These are phyloP conservation scores for Setaria viridis DNA, from an alignment of 202 grass and related monocot genomes.

Conservation along the genomic window DNA sequence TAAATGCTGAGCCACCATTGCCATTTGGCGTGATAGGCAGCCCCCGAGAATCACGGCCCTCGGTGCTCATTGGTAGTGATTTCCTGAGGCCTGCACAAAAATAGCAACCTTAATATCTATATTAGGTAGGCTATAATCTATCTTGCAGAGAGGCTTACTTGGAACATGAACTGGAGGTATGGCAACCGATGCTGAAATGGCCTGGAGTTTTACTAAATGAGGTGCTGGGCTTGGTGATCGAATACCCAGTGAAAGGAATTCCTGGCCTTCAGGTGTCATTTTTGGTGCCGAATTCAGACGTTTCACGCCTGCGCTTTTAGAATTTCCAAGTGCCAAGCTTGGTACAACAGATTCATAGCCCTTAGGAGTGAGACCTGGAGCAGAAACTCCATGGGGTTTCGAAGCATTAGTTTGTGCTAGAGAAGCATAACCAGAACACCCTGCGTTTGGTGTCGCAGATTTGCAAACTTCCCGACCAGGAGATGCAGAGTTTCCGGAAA, in stretches of 20 bases:
- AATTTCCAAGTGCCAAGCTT: slow-evolving; percentile 50
- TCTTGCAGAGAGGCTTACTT: slow-evolving; percentile 30
- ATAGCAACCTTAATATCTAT: not conserved
- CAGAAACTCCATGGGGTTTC: slow-evolving; percentile 24
- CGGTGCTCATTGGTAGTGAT: not conserved
- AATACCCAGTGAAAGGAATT: slow-evolving; percentile 58
- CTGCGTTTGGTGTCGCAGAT: slow-evolving; percentile 21
- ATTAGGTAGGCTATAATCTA: slow-evolving; percentile 1
- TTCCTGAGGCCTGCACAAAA: slow-evolving; percentile 35
- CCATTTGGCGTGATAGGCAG: slow-evolving; percentile 33
- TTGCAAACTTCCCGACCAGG: slow-evolving; percentile 30
- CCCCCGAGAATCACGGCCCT: slow-evolving; percentile 30
- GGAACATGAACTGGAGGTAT: not conserved
- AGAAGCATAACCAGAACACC: slow-evolving; percentile 32
- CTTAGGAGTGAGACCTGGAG: slow-evolving; percentile 17
- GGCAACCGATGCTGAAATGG: not conserved
- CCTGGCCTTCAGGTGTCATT: slow-evolving; percentile 38
- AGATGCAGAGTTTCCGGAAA: slow-evolving; percentile 47
- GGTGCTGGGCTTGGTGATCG: slow-evolving; percentile 29
- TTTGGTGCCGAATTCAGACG: slow-evolving; percentile 30
- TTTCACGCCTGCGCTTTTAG: slow-evolving; percentile 11
- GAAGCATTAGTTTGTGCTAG: slow-evolving; percentile 28
- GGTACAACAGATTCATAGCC: slow-evolving; percentile 49
- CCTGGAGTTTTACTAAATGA: slow-evolving; percentile 29
- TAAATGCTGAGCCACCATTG: slow-evolving; percentile 28